Percentiles rank a stretch among this genome's conserved stretches.
Evolutionary conservation across 2,329 filamentous ascomycete genomes (phyloP).

Genomic region (Colletotrichum sp.): DNA sequence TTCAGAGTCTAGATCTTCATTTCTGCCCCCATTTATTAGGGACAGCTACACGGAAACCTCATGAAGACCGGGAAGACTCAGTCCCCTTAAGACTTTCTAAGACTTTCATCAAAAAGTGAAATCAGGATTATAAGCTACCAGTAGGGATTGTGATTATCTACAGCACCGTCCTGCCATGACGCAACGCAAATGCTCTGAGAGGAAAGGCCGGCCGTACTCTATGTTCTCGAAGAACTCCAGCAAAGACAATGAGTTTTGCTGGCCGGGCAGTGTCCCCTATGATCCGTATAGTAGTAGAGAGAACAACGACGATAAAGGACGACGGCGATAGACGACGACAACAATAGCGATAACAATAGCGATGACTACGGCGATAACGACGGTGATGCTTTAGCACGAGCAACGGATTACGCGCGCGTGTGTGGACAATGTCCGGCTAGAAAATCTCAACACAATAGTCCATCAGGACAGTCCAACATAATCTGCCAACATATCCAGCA

Average conservation of each 20-base stretch:
- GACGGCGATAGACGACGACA: too few species aligned
- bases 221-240: neutral
- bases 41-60: neutral
- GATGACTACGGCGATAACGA: too few species aligned
- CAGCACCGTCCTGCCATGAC: neutral
- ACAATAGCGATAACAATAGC: too few species aligned
- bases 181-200: neutral
- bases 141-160: neutral
- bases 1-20: neutral
- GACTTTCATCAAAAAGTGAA: neutral
- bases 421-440: too few species aligned
- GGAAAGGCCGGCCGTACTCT: neutral
- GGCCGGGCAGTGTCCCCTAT: too few species aligned
- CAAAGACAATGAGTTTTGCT: neutral
- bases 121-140: neutral
- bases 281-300: too few species aligned
- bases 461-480: neutral
- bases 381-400: too few species aligned
- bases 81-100: neutral
- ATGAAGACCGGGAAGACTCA: accelerated
- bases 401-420: too few species aligned
- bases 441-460: neutral
- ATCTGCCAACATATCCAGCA: neutral
- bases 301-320: too few species aligned
- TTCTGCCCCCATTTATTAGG: too few species aligned